Evolutionary conservation across 768 basidiomycete genomes (phyloP), one percentile per base, ranked within the genome.

Genomic region (Tylopilus sp.): DNA sequence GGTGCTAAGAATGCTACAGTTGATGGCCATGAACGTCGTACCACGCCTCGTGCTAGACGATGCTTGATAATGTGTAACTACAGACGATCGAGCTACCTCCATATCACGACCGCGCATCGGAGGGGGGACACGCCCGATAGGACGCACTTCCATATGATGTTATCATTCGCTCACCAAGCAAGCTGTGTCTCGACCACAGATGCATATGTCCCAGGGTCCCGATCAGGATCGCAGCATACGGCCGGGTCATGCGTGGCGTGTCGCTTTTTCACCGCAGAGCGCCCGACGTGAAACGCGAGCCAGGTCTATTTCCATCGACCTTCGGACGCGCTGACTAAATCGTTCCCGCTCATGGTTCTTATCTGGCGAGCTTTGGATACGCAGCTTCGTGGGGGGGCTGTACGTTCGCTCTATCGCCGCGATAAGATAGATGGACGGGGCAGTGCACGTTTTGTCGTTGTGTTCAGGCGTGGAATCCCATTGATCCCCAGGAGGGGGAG

Each of bases 1-100:
- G 19, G 54, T 41, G 31, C 38, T 45, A 38, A 50, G 17, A 22
- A 17, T 31, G 17, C 5, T 50, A 21, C 61, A 96, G 91, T 72
- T 97, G 63, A 92, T 96, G 91, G 93, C 92, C 11, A 97, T 97
- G 94, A 96, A 96, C 66, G 86, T 96, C 41, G 87, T 96, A 17
- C 94, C 94, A 45, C 87, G 92, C 30, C 76, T 96, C 44, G 77
- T 94, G 48, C 78, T 97, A 50, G 92, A 90, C 63, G 92, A 93
- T 71, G 89, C 86, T 31, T 77, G 64, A 74, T 45, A 46, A 48
- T 29, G 14, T 25, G 29, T 55, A 42, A 52, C 46, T 57, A 48
- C 3, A 33, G 37, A 22, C 25, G 4, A 8, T 22, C 28, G 12
- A 19, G 22, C 17, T 33, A 25, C 38, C 51, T 21, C 24, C 52